A percentile compares a stretch with the other conserved stretches of the same genome.
phyloP scores from a whole-genome alignment of 352 stramenopile genomes.

The Phytophthora pistaciae region DNA sequence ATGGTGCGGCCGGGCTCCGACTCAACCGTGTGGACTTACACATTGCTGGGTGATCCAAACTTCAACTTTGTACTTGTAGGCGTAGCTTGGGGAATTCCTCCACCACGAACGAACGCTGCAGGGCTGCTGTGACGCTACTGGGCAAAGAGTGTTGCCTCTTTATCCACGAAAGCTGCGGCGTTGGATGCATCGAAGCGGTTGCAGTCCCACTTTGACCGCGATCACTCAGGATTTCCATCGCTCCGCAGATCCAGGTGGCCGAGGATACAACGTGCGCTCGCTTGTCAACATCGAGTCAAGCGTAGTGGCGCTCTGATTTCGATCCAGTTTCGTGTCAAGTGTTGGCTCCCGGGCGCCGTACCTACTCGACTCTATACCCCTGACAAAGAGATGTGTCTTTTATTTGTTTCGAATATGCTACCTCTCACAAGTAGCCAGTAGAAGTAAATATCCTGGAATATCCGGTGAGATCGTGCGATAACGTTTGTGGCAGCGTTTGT shows the following conservation, averaged over 20 bases:
- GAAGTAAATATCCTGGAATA: too few relatives aligned
- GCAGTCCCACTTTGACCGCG: constrained; percentile 4
- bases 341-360: not conserved
- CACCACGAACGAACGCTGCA: too few relatives aligned
- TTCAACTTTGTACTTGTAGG: too few relatives aligned
- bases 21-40: too few relatives aligned
- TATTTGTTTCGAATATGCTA: not conserved
- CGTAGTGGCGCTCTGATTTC: constrained; percentile 6
- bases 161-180: constrained; percentile 9
- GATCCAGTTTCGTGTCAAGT: constrained; percentile 6
- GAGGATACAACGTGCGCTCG: not conserved
- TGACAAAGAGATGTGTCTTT: not conserved
- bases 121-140: too few relatives aligned
- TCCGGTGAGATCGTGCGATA: too few relatives aligned
- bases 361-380: not conserved
- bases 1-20: too few relatives aligned
- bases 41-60: too few relatives aligned
- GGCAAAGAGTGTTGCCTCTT: not conserved
- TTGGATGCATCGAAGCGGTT: constrained; percentile 10
- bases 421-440: not conserved
- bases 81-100: too few relatives aligned
- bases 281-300: not conserved
- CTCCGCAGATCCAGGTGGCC: constrained; percentile 9
- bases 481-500: not conserved
- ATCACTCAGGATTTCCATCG: constrained; percentile 1